Percentiles rank a stretch among this genome's conserved stretches.
phyloP scores from a whole-genome alignment of 495 filamentous ascomycete species.

The Elaphomyces granulatus region DNA sequence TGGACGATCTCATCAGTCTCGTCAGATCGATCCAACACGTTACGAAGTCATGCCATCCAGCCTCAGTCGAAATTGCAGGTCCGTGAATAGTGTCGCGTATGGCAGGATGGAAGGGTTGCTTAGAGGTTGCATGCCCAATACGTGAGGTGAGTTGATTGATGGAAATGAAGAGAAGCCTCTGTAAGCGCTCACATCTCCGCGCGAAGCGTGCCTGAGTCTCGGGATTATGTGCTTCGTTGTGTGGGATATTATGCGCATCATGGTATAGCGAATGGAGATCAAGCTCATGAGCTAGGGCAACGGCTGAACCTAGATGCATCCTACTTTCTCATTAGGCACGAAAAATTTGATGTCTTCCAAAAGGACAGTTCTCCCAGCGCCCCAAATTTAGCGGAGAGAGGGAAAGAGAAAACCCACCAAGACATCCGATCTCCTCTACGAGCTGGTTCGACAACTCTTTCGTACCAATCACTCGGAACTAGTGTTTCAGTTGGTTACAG shows the following conservation, averaged over 20 bases:
- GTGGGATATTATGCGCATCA: background rate
- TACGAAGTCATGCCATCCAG: constrained; percentile 11
- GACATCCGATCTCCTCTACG: constrained; percentile 29
- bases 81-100: constrained; percentile 4
- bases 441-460: constrained; percentile 26
- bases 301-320: constrained; percentile 25
- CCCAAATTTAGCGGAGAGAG: too few relatives aligned
- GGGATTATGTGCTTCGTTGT: background rate
- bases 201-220: background rate
- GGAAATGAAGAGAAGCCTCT: constrained; percentile 23
- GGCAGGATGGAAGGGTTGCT: constrained; percentile 4
- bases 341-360: too few relatives aligned
- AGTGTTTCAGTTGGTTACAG: too few relatives aligned
- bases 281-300: constrained; percentile 27
- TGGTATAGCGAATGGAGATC: constrained; percentile 2
- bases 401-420: constrained; percentile 7
- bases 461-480: background rate
- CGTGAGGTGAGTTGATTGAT: constrained; percentile 22
- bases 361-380: too few relatives aligned
- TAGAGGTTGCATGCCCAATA: constrained; percentile 22
- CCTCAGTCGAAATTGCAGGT: constrained; percentile 5
- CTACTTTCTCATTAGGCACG: too few relatives aligned
- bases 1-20: constrained; percentile 17
- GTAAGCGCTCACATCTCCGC: constrained; percentile 14
- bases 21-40: constrained; percentile 20